phyloP scores from a whole-genome alignment of 805 yeast genomes.

The Saccharomycopsis javanensis region DNA sequence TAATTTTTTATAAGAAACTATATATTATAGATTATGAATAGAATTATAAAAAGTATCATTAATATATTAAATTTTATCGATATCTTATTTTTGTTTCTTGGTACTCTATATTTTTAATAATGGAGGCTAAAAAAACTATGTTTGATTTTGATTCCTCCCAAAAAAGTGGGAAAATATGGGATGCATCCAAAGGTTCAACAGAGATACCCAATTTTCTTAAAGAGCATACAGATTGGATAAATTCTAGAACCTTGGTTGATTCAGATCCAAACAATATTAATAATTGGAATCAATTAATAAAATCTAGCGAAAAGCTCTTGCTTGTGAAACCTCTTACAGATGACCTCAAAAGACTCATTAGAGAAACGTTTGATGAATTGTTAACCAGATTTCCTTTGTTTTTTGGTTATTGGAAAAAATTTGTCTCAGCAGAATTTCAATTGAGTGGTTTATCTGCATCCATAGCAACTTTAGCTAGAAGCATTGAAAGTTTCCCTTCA shows the following conservation, averaged over 20 bases:
- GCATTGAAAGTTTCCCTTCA: conserved; percentile 40
- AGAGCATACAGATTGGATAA: conserved; percentile 23
- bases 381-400: conserved; percentile 49
- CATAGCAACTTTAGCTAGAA: conserved; percentile 32
- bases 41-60: too few species aligned
- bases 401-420: conserved; percentile 56
- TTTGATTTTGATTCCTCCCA: not conserved
- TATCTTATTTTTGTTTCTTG: too few species aligned
- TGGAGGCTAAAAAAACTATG: not conserved
- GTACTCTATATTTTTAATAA: not conserved
- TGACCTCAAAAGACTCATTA: conserved; percentile 16
- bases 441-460: conserved; percentile 46
- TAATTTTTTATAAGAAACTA: too few species aligned
- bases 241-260: conserved; percentile 21
- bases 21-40: not conserved
- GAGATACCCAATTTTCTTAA: conserved; percentile 14
- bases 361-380: conserved; percentile 31
- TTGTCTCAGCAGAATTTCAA: conserved; percentile 45
- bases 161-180: not conserved
- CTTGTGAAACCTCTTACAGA: conserved; percentile 10
- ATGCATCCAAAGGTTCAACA: not conserved
- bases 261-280: conserved; percentile 3
- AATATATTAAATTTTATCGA: too few species aligned
- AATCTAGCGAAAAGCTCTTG: conserved; percentile 5
- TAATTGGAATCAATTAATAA: conserved; percentile 15